Base-by-base conservation (phyloP, 768 basidiomycete species). In the Auriscalpium microsporum region DNA sequence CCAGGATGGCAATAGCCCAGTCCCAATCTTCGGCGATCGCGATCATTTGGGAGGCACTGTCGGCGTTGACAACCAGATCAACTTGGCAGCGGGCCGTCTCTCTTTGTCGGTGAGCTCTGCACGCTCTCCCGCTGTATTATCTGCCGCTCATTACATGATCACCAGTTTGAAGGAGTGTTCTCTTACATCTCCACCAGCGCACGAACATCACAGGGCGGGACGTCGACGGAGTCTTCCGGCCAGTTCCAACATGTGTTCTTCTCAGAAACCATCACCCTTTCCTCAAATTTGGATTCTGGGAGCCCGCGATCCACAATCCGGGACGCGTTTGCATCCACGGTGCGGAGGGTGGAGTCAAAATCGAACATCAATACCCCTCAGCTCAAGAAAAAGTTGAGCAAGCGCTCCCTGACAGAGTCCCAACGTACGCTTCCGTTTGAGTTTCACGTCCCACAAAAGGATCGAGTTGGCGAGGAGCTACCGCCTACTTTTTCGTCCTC, bases 91-190 rank as follows among this genome's bases (percentile, higher is more conserved):
- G 4, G 86, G 86, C n/a, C 75, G 75, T 17, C 68, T 88, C 50
- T 72, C 75, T 14, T 71, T 88, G 46, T 73, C 79, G 19, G 86
- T 86, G 60, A 52, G 72, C 67, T 8, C 34, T 35, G 16, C 13
- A 42, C 37, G 21, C 45, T n/a, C 37, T 40, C 2, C 14, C 14
- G 14, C 52, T 46, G 37, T 9, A 48, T 21, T 6, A 48, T 21
- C 37, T 17, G 36, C 36, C 47, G 45, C 40, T n/a, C 33, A 33
- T 50, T 58, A 33, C 64, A 34, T 10, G 36, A 50, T 34, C 11
- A 8, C 5, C 57, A 88, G 86, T 69, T 88, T 50, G 83, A 86
- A 70, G 86, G 86, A 7, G 65, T 73, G 10, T 83, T 88, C 63
- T 68, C 72, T 17, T 82, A 80, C 52, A 56, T 65, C 34, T 69